Conservation (phyloP, 1,284 basidiomycete genomes). For the Naganishia cerealis region DNA sequence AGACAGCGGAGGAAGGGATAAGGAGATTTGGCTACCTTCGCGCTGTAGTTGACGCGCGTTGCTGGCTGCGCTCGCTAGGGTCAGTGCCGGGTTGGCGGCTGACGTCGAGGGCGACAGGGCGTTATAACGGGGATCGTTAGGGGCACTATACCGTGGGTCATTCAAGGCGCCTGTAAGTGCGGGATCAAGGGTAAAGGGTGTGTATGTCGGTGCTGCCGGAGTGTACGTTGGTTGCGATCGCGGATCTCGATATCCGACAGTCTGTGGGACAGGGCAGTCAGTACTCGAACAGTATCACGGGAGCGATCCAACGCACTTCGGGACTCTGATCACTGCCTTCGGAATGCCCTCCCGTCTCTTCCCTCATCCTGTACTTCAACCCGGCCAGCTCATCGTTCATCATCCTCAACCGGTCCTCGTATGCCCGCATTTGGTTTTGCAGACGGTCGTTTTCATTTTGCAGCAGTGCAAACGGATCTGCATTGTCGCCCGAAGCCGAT, state of each 20-base stretch:
- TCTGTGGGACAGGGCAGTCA: neutral
- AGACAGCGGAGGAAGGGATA: slow-evolving; percentile 28
- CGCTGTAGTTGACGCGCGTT: slow-evolving; percentile 23
- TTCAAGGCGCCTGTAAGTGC: slow-evolving; percentile 17
- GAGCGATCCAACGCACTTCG: neutral
- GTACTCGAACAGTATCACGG: neutral
- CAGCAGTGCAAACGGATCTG: slow-evolving; percentile 11
- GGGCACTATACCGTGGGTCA: neutral
- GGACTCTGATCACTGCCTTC: slow-evolving; percentile 27
- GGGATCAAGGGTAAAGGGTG: slow-evolving; percentile 29
- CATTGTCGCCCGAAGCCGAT: slow-evolving; percentile 26
- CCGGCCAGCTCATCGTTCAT: slow-evolving; percentile 34
- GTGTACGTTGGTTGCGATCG: slow-evolving; percentile 5
- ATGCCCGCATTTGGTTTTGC: slow-evolving; percentile 27
- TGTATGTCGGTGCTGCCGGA: slow-evolving; percentile 12
- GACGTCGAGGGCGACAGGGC: slow-evolving; percentile 16
- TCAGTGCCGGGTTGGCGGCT: slow-evolving; percentile 24
- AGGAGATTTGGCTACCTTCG: slow-evolving; percentile 1
- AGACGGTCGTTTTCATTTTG: slow-evolving; percentile 25
- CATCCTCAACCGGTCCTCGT: slow-evolving; percentile 30
- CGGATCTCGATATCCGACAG: slow-evolving; percentile 6
- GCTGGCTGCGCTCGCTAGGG: slow-evolving; percentile 35
- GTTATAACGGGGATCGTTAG: slow-evolving; percentile 5
- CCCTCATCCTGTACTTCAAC: slow-evolving; percentile 23
- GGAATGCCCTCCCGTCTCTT: slow-evolving; percentile 17